Evolutionary conservation across 2,329 filamentous ascomycete genomes (phyloP).

Genomic region (Cephalotrichum gorgonifer): DNA sequence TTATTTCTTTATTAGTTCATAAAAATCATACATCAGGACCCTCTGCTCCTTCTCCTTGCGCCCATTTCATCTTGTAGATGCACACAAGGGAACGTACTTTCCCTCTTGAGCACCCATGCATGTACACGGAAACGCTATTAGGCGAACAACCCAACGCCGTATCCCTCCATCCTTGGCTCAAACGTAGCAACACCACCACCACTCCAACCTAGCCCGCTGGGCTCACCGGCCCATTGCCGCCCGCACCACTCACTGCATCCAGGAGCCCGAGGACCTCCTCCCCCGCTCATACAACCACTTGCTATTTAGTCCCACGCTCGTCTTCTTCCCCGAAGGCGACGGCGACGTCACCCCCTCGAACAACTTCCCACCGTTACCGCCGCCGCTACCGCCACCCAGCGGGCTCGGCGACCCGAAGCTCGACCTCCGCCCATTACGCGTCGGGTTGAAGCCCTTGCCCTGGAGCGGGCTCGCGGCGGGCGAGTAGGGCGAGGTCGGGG

Average conservation of each 20-base stretch:
- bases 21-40: too few species aligned
- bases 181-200: too few species aligned
- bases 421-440: slow-evolving; percentile 42
- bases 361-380: slow-evolving; percentile 17
- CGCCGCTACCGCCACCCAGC: slow-evolving; percentile 23
- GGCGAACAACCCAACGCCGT: too few species aligned
- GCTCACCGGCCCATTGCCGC: too few species aligned
- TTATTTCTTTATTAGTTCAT: too few species aligned
- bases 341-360: slow-evolving; percentile 57
- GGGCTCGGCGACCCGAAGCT: slow-evolving; percentile 52
- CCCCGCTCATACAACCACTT: slow-evolving; percentile 93
- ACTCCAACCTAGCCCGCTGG: too few species aligned
- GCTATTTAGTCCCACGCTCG: slow-evolving; percentile 72
- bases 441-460: slow-evolving; percentile 52
- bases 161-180: too few species aligned
- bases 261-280: slow-evolving; percentile 40
- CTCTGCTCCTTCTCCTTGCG: too few species aligned
- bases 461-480: slow-evolving; percentile 44
- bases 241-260: slow-evolving; percentile 19
- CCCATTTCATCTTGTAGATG: too few species aligned
- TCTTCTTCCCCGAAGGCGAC: slow-evolving; percentile 57
- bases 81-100: too few species aligned
- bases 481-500: slow-evolving; percentile 35
- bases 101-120: too few species aligned
- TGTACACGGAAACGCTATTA: too few species aligned